Evolutionary conservation across 306 rosid species (phyloP), one percentile per base, ranked within the genome.

Genomic region (Mucuna pruriens): DNA sequence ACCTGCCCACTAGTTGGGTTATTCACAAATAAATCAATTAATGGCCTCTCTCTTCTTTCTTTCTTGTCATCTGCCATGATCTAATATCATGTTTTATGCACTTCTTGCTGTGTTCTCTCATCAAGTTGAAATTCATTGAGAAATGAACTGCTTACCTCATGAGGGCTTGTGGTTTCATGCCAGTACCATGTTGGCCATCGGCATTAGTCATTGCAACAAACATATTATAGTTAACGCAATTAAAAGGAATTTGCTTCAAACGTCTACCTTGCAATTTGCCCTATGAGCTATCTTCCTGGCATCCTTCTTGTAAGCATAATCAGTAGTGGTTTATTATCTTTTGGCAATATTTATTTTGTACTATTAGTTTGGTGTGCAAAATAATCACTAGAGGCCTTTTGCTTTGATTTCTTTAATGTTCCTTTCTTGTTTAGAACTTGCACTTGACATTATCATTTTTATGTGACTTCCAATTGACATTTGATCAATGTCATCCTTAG

Each of bases 361-460:
- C 58, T 4, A 44, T 71, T 45, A 19, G 15, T 79, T 80, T 46
- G 15, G 39, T 7, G 3, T 55, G 25, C n/a, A 29, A 58, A 69
- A 13, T 23, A 60, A 80, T 70, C 38, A 71, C 5, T 70, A 33
- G 39, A 20, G 9, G 23, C 58, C 8, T 58, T 70, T 31, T 19
- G 39, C 84, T 17, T 62, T 62, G 67, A 26, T 49, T 72, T 80
- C 46, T 46, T 31, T 71, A 33, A 17, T 34, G 73, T 31, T 70
- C 25, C 70, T 78, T 51, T 39, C 48, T 57, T 58, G 44, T 61
- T 71, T 71, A 58, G 78, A 80, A 70, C 49, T 71, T 60, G 39
- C 39, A 58, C 75, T 25, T 40, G 69, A 26, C 22, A 6, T 51
- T 46, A 42, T 51, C 26, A 10, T 63, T 81, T 48, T 29, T 54